These are phyloP conservation scores for Trichoderma afroharzianum DNA, from an alignment of 2,329 filamentous ascomycete genomes.

Conservation along the genomic window DNA sequence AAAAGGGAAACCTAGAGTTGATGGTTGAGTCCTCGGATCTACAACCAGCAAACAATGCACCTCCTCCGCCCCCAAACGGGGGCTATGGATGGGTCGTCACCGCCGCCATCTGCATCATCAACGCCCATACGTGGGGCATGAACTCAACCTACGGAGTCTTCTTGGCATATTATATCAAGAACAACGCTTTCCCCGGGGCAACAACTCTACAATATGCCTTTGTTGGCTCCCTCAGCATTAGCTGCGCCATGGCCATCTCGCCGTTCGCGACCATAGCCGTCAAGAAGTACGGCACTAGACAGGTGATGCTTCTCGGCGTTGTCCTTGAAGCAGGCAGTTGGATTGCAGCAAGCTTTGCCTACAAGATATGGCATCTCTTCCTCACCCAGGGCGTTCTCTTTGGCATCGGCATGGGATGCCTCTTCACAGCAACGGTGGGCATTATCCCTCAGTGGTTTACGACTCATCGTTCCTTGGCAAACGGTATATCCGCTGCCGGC, in stretches of 20 bases:
- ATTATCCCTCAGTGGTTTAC: constrained; percentile 74
- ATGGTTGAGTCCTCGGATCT: not conserved
- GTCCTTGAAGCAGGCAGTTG: constrained; percentile 61
- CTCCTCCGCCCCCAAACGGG: constrained; percentile 49
- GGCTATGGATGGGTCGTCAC: constrained; percentile 53
- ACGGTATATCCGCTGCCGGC: constrained; percentile 64
- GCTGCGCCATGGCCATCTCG: constrained; percentile 59
- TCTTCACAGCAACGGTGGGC: constrained; percentile 66
- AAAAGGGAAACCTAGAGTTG: not conserved
- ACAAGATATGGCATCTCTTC: constrained; percentile 70
- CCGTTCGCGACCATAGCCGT: constrained; percentile 63
- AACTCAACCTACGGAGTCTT: constrained; percentile 54
- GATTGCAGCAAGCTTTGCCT: constrained; percentile 67
- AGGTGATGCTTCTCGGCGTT: constrained; percentile 61
- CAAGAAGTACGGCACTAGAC: constrained; percentile 59
- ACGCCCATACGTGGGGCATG: constrained; percentile 71
- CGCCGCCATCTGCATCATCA: constrained; percentile 46
- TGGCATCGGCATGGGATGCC: constrained; percentile 73
- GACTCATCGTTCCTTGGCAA: constrained; percentile 64
- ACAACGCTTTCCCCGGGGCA: constrained; percentile 59
- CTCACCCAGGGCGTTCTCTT: constrained; percentile 72
- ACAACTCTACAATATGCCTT: constrained; percentile 69
- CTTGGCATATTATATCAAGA: constrained; percentile 54
- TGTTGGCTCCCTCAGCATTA: constrained; percentile 51
- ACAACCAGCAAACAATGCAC: not conserved